Conservation (phyloP, 176 grass and related monocot genomes). For the Ensete glaucum region DNA sequence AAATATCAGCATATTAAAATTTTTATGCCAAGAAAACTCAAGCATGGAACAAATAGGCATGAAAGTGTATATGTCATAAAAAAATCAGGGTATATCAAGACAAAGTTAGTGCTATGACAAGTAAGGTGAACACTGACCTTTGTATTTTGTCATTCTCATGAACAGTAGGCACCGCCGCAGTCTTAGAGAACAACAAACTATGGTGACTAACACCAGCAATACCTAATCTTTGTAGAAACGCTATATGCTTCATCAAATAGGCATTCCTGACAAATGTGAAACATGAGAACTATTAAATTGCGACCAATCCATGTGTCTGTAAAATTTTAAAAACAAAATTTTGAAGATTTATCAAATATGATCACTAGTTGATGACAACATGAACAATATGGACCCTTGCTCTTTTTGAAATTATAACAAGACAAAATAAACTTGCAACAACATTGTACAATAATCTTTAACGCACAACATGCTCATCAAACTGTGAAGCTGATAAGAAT, state of each 20-base stretch:
- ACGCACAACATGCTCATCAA: constrained; percentile 5
- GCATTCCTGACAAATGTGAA: constrained; percentile 48
- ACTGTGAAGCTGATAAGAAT: constrained; percentile 9
- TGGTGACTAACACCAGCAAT: constrained; percentile 87
- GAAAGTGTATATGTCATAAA: background rate
- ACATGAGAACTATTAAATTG: background rate
- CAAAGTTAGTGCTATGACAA: background rate
- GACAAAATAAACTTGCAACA: background rate
- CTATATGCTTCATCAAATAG: constrained; percentile 47
- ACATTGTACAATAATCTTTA: background rate
- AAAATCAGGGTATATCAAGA: background rate
- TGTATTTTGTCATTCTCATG: constrained; percentile 33
- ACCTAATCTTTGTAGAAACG: constrained; percentile 65
- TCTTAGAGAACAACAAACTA: constrained; percentile 82
- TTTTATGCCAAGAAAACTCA: background rate
- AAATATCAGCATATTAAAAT: no score
- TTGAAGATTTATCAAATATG: no score
- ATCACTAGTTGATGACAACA: background rate
- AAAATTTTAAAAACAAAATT: no score
- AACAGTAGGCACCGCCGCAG: constrained; percentile 56
- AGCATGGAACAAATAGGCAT: background rate
- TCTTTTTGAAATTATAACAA: background rate
- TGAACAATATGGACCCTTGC: background rate
- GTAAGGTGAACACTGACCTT: constrained; percentile 27
- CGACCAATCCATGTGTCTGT: background rate